Evolutionary conservation across 2,329 filamentous ascomycete species (phyloP), one percentile per base, ranked within the genome.

Genomic region (Epichloe baconii): DNA sequence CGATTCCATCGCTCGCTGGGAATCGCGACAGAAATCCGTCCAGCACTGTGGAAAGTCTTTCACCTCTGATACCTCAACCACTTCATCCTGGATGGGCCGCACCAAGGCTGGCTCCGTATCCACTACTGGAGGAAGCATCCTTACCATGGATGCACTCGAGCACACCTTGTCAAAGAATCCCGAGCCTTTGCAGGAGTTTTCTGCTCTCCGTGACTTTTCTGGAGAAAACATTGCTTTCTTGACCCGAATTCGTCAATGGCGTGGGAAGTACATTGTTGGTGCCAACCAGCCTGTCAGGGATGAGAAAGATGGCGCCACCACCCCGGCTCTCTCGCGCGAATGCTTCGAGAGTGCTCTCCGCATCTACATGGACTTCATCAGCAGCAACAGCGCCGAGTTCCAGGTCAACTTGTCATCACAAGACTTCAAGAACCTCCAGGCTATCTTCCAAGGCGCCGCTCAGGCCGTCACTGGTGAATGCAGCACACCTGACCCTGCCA

Each of bases 211-310:
- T 44, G 81, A 85, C 56, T 83, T 85, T 61, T 83, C 80, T 0
- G 80, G 79, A 6, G 81, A 85, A 63, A 85, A 85, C 61, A 79
- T 85, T 56, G 76, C 81, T 45, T 86, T 86, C 62, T 65, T 86
- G 5, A 77, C 73, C 8, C 68, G 71, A 41, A 74, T 84, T 8
- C 68, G 72, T 2, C 71, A 74, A 52, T 68, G 66, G 66, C 65
- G 65, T 55, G 47, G 50, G 3, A 57, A 56, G 31, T 65, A 63
- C 17, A 53, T 66, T 11, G 49, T 62, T 17, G 49, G 56, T 5
- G 54, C 59, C 46, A 55, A 56, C 34, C 58, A 61, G 5, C 50
- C 51, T 7, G 50, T 55, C 4, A 46, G 48, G 47, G 19, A 44
- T 36, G 55, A 57, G 19, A 51, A 47, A 36, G 51, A 47, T 19